These are phyloP conservation scores for Colletotrichum somersetense DNA, from an alignment of 2,329 filamentous ascomycete genomes.

Conservation along the genomic window DNA sequence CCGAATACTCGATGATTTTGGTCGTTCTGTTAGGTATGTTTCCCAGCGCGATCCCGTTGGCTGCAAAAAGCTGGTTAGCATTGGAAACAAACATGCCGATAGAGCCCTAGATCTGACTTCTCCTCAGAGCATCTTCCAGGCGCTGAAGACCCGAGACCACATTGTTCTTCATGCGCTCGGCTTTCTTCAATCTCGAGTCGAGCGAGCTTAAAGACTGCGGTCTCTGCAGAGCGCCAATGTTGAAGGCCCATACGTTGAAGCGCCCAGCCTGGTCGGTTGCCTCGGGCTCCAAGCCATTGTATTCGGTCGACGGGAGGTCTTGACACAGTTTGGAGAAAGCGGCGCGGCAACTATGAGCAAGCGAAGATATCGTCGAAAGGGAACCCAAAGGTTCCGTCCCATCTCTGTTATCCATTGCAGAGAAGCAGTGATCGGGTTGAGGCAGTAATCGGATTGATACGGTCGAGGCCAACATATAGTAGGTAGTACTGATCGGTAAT, in stretches of 20 bases:
- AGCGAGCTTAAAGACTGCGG: constrained; percentile 8
- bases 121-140: neutral
- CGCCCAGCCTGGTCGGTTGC: constrained; percentile 13
- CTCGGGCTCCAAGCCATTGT: neutral
- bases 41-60: neutral
- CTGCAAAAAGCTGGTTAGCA: neutral
- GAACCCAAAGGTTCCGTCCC: neutral
- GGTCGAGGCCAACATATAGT: neutral
- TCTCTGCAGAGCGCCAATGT: constrained; percentile 10
- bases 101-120: neutral
- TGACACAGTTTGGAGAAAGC: neutral
- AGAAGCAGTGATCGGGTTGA: too few relatives aligned
- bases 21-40: constrained; percentile 9
- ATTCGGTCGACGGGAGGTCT: neutral
- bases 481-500: neutral
- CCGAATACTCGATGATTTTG: neutral
- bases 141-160: neutral
- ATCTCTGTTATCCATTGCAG: neutral
- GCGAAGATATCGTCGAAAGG: neutral
- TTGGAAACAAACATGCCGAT: neutral
- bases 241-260: constrained; percentile 22
- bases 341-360: neutral
- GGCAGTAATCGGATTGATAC: neutral
- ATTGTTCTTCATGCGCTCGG: constrained; percentile 1
- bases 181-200: neutral